Base-by-base conservation (phyloP, 495 filamentous ascomycete species). In the Neurospora sp. region DNA sequence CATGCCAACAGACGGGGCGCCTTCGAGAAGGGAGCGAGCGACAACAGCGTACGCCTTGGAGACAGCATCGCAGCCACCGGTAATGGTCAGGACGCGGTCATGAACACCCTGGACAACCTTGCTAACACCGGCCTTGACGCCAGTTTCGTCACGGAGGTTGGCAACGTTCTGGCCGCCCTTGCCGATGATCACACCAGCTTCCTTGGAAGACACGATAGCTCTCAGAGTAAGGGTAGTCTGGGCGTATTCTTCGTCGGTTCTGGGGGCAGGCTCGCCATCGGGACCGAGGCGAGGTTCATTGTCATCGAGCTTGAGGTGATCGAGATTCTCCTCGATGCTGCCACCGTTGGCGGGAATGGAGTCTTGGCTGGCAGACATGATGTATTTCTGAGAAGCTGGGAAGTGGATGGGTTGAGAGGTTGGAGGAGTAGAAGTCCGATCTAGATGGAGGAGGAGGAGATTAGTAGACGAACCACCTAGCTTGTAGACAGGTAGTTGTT, bases 81-180 rank as follows among this genome's bases (percentile, higher is more conserved):
- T 95, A 76, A 99, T 94, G 69, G 96, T 97, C 76, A 99, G 85
- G 72, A 99, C 96, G 66, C 96, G 93, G 83, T 99, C 96, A 81
- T 97, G 94, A 54, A 99, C 96, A 73, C 95, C 94, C 71, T 93
- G 93, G 69, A 99, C 96, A 59, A 98, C 96, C 86, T 98, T 99
- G 88, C 94, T 97, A 48, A 99, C 96, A 75, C 96, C 96, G 74
- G 96, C 96, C 82, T 95, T 97, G 70, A 98, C 96, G 73, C 94
- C 96, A 70, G 96, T 99, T 82, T 97, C 94, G 74, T 99, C 95
- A 78, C 96, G 93, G 74, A 99, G 86, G 80, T 98, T 94, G 35
- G 96, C 96, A 48, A 99, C 96, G 79, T 99, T 98, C 87, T 99
- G 97, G 73, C 96, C 96, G 48, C 92, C 94, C 84, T 98, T 99